These are phyloP conservation scores for Mycena kentingensis DNA, from an alignment of 768 basidiomycete species.

Conservation along the genomic window DNA sequence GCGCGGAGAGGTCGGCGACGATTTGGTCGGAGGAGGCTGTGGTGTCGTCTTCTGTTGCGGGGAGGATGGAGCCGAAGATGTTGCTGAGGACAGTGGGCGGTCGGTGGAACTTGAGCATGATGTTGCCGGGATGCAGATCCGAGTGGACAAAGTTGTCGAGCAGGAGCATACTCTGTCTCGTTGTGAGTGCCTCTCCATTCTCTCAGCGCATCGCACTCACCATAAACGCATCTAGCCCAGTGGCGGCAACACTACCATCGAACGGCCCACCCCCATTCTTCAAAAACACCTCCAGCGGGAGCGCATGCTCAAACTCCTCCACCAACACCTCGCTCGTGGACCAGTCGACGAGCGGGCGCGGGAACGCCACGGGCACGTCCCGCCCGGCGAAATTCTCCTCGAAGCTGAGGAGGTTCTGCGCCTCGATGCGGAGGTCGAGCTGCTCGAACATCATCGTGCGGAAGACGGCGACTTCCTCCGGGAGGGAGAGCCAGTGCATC, in stretches of 20 bases:
- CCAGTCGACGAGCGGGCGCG: slow-evolving; percentile 80
- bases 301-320: slow-evolving; percentile 91
- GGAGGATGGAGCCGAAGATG: slow-evolving; percentile 58
- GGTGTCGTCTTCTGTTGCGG: slow-evolving; percentile 19
- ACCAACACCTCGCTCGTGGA: slow-evolving; percentile 82
- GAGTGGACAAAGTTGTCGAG: slow-evolving; percentile 97
- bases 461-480: slow-evolving; percentile 93
- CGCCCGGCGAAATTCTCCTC: slow-evolving; percentile 83
- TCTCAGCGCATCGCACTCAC: slow-evolving; percentile 45
- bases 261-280: slow-evolving; percentile 90
- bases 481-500: slow-evolving; percentile 94
- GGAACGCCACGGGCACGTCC: slow-evolving; percentile 85
- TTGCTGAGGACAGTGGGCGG: slow-evolving; percentile 72
- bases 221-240: slow-evolving; percentile 93
- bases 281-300: slow-evolving; percentile 86
- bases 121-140: slow-evolving; percentile 91
- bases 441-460: slow-evolving; percentile 96
- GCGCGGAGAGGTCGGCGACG: slow-evolving; percentile 63
- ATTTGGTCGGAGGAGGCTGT: slow-evolving; percentile 53
- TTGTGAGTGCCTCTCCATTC: slow-evolving; percentile 9
- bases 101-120: slow-evolving; percentile 96
- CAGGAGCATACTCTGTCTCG: slow-evolving; percentile 98
- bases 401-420: slow-evolving; percentile 81
- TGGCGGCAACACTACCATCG: slow-evolving; percentile 85
- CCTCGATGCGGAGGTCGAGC: slow-evolving; percentile 88